Percentiles rank a stretch among this genome's conserved stretches.
These are phyloP conservation scores for Mixia osmundae DNA, from an alignment of 1,284 basidiomycete genomes.

Conservation along the genomic window DNA sequence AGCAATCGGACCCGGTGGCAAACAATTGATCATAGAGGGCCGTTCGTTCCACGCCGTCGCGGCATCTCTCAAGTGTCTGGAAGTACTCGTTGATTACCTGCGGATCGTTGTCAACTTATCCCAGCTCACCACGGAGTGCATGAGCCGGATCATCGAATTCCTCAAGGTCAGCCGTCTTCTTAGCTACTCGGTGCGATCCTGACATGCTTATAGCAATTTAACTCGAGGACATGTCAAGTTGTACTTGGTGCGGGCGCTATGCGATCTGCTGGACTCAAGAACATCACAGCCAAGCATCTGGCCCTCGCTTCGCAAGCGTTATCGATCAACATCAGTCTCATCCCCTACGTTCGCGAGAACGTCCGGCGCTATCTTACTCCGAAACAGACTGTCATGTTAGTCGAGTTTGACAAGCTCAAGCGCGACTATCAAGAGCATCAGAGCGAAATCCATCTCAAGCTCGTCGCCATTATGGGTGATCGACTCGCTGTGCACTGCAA, in stretches of 20 bases:
- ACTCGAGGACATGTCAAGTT: slow-evolving; percentile 93
- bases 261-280: slow-evolving; percentile 88
- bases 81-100: slow-evolving; percentile 62
- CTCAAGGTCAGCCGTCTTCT: slow-evolving; percentile 34
- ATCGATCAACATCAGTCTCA: slow-evolving; percentile 80
- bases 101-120: slow-evolving; percentile 61
- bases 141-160: slow-evolving; percentile 83
- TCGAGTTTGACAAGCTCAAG: slow-evolving; percentile 96
- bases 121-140: slow-evolving; percentile 73
- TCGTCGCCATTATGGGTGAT: slow-evolving; percentile 97
- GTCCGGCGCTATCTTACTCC: slow-evolving; percentile 74
- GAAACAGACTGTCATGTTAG: slow-evolving; percentile 85
- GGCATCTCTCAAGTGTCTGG: slow-evolving; percentile 56
- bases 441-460: slow-evolving; percentile 91
- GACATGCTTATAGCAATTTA: slow-evolving; percentile 39
- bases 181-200: not conserved
- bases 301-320: slow-evolving; percentile 87
- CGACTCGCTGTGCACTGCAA: slow-evolving; percentile 66
- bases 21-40: slow-evolving; percentile 61
- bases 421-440: slow-evolving; percentile 98
- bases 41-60: slow-evolving; percentile 59
- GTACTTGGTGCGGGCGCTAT: slow-evolving; percentile 94
- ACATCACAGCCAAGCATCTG: slow-evolving; percentile 94
- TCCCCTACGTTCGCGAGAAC: slow-evolving; percentile 84
- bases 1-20: slow-evolving; percentile 22